phyloP scores from a whole-genome alignment of 768 basidiomycete species.

The Lentinula aciculospora region DNA sequence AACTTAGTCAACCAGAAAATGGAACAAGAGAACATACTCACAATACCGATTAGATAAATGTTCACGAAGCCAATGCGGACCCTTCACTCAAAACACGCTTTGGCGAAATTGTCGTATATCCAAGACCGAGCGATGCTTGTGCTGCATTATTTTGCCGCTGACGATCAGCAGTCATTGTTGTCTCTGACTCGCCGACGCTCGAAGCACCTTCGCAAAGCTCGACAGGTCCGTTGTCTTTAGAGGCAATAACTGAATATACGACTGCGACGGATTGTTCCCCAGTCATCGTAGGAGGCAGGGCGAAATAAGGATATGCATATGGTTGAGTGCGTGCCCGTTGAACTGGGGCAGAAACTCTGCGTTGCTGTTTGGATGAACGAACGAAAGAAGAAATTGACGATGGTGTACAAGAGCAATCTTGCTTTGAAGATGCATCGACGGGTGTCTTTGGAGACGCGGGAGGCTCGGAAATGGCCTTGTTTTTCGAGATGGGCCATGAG shows the following conservation, averaged over 20 bases:
- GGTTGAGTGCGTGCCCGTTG: constrained; percentile 25
- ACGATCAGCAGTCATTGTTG: neutral
- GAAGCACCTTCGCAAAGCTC: neutral
- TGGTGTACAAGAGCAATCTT: neutral
- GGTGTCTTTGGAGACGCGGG: neutral
- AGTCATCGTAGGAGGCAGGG: constrained; percentile 13
- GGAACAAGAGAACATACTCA: neutral
- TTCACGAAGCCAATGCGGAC: neutral
- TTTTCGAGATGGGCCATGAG: constrained; percentile 7
- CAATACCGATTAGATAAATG: neutral
- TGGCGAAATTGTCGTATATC: neutral
- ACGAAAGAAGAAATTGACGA: constrained; percentile 8
- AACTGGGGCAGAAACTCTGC: constrained; percentile 12
- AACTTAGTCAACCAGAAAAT: neutral
- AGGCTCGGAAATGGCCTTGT: neutral
- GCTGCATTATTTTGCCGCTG: neutral
- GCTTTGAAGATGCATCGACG: neutral
- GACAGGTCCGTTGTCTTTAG: neutral
- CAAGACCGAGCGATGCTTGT: constrained; percentile 11
- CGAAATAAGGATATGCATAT: constrained; percentile 31
- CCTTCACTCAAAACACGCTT: constrained; percentile 5
- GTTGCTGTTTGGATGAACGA: constrained; percentile 10
- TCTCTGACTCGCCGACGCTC: neutral
- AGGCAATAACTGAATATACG: neutral
- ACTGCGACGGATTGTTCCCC: neutral